Conservation (phyloP, 139 green algal species). For the Chara braunii region DNA sequence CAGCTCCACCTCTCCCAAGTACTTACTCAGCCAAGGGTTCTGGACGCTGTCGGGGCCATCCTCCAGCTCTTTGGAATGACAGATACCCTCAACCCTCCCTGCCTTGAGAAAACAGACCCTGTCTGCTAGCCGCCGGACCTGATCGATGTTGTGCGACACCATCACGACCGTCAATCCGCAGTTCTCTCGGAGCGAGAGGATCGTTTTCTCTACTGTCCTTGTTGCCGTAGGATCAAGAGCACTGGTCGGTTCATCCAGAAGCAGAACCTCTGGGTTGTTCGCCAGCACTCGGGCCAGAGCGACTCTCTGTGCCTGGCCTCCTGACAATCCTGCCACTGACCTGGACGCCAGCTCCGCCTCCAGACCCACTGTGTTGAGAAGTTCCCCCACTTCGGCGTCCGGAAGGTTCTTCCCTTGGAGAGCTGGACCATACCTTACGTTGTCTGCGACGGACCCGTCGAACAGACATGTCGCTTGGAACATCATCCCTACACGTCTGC, state of each 20-base stretch:
- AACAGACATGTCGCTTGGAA: conserved; percentile 27
- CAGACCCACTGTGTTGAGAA: conserved; percentile 5
- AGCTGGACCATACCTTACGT: conserved; percentile 23
- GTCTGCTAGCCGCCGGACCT: no score
- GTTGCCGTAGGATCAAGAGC: conserved; percentile 28
- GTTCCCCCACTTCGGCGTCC: not conserved
- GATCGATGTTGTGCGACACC: conserved; percentile 17
- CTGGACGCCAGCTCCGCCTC: not conserved
- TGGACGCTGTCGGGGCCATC: no score
- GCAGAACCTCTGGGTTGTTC: conserved; percentile 24
- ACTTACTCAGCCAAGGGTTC: no score
- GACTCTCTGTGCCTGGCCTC: conserved; percentile 32
- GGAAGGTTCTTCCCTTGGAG: conserved; percentile 4
- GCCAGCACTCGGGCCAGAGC: conserved; percentile 29
- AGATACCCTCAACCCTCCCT: no score
- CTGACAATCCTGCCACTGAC: not conserved
- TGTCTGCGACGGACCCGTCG: conserved; percentile 31
- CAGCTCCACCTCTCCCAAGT: no score
- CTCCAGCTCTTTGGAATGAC: no score
- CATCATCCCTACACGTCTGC: conserved; percentile 23
- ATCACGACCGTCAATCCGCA: conserved; percentile 16
- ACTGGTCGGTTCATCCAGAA: conserved; percentile 37
- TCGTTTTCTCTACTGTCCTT: conserved; percentile 27
- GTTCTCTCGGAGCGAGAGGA: not conserved
- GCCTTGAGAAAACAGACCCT: no score